These are phyloP conservation scores for Dictyostelium citrinum DNA, from an alignment of 78 protist genomes.

Conservation along the genomic window DNA sequence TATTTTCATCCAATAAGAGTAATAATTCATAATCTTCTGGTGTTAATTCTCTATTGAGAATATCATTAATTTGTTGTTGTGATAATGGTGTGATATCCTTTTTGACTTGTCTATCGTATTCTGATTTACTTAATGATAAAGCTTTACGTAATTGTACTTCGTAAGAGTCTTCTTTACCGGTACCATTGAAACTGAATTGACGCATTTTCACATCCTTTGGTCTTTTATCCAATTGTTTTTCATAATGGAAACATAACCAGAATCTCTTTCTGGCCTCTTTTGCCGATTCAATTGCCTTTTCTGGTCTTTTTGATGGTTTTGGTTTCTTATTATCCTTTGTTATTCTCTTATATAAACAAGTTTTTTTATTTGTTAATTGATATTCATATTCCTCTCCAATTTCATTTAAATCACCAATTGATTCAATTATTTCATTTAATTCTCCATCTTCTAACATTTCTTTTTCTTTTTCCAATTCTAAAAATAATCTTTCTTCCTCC, in stretches of 20 bases:
- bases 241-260: background rate
- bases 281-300: background rate
- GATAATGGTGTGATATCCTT: background rate
- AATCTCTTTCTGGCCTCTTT: background rate
- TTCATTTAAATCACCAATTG: background rate
- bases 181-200: background rate
- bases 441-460: background rate
- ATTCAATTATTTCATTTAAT: background rate
- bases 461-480: background rate
- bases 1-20: slow-evolving; percentile 21
- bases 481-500: background rate
- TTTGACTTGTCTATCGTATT: background rate
- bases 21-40: slow-evolving; percentile 81
- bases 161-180: background rate
- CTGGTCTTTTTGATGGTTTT: background rate
- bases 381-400: slow-evolving; percentile 4
- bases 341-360: background rate
- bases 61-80: slow-evolving; percentile 63
- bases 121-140: background rate
- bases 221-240: background rate
- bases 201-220: background rate
- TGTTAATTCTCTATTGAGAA: slow-evolving; percentile 69
- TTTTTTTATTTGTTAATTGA: slow-evolving; percentile 4
- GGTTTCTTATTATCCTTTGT: background rate
- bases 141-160: slow-evolving; percentile 27